phyloP scores from a whole-genome alignment of 305 asterid genomes.

The Plantago lanceolata region DNA sequence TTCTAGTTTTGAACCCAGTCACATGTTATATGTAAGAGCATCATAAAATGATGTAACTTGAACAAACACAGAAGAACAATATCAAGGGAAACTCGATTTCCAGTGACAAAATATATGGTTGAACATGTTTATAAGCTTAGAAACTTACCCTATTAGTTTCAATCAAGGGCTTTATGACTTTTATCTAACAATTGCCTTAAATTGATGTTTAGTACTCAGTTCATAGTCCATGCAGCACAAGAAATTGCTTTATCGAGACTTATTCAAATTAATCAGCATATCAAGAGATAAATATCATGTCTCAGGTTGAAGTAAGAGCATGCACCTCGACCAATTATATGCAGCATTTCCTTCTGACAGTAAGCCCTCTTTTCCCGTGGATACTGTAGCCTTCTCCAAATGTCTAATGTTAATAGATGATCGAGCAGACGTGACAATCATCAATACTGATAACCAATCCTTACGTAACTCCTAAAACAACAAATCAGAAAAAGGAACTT shows the following conservation, averaged over 20 bases:
- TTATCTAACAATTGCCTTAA: no score
- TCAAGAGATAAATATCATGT: conserved; percentile 15
- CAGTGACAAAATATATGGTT: not conserved
- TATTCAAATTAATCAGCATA: conserved; percentile 9
- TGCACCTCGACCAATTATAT: conserved; percentile 97
- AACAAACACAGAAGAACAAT: not conserved
- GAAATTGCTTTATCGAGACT: not conserved
- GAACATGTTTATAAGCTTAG: no score
- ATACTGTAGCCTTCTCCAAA: conserved; percentile 98
- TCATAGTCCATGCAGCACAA: not conserved
- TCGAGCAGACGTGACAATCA: conserved; percentile 98
- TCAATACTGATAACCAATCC: conserved; percentile 89
- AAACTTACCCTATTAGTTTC: not conserved
- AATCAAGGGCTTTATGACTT: not conserved
- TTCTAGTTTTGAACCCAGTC: no score
- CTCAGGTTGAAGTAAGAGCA: conserved; percentile 21
- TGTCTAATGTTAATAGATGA: conserved; percentile 94
- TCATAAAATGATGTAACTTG: not conserved
- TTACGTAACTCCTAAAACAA: conserved; percentile 73
- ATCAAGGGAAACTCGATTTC: not conserved
- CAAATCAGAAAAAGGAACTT: conserved; percentile 8
- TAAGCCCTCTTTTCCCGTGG: conserved; percentile 97
- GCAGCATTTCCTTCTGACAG: conserved; percentile 97
- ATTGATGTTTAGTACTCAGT: not conserved
- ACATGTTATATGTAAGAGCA: no score